Evolutionary conservation across 2,329 filamentous ascomycete genomes (phyloP).

Genomic region (Stenocarpella maydis): DNA sequence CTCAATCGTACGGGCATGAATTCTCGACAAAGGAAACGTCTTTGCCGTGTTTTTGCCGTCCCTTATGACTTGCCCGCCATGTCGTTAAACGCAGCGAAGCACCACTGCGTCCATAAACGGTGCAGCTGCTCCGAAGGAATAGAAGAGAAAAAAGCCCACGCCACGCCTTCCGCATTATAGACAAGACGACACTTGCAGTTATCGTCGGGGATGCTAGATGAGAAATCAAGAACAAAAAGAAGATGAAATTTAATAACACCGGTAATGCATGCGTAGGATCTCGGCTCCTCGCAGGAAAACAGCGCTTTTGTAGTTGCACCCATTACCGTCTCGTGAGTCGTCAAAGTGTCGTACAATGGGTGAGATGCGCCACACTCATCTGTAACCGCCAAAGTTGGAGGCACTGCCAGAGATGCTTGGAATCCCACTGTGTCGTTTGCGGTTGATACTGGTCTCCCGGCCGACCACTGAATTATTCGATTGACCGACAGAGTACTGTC

Average conservation of each 20-base stretch:
- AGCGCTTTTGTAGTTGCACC: slow-evolving; percentile 15
- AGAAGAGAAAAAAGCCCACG: slow-evolving; percentile 4
- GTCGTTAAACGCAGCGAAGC: background rate
- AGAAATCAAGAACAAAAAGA: slow-evolving; percentile 4
- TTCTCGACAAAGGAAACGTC: slow-evolving; percentile 22
- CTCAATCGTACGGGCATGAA: background rate
- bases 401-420: slow-evolving; percentile 49
- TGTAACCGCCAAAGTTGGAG: slow-evolving; percentile 53
- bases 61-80: background rate
- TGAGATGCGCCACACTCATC: slow-evolving; percentile 45
- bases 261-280: slow-evolving; percentile 21
- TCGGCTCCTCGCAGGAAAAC: slow-evolving; percentile 22
- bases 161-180: background rate
- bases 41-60: slow-evolving; percentile 3
- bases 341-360: slow-evolving; percentile 12
- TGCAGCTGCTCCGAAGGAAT: background rate
- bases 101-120: background rate
- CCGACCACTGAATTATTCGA: slow-evolving; percentile 47
- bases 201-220: background rate
- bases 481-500: slow-evolving; percentile 56
- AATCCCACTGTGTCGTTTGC: slow-evolving; percentile 54
- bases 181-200: background rate
- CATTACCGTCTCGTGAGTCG: slow-evolving; percentile 11
- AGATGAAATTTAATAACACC: slow-evolving; percentile 10
- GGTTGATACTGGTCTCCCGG: slow-evolving; percentile 56